Evolutionary conservation across 768 basidiomycete species (phyloP).

Genomic region (Coprinopsis strossmayeri): DNA sequence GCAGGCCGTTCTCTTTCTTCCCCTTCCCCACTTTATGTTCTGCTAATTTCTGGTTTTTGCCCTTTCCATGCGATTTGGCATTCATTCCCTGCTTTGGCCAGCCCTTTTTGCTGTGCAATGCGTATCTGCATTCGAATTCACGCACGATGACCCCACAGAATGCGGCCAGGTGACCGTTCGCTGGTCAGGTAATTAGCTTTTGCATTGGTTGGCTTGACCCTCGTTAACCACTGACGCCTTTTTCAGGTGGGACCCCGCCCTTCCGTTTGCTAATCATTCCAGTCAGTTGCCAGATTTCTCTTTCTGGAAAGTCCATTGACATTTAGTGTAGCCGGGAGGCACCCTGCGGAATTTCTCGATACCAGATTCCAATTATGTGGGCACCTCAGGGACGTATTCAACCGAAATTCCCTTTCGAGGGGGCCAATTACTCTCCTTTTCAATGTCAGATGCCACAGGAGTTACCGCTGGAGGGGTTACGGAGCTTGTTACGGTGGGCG

Average conservation of each 20-base stretch:
- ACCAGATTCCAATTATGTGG: conserved; percentile 16
- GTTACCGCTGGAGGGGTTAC: conserved; percentile 20
- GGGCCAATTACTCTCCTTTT: conserved; percentile 15
- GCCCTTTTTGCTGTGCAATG: background rate
- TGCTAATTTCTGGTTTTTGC: conserved; percentile 1
- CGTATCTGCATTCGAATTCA: conserved; percentile 17
- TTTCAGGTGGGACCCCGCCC: conserved; percentile 20
- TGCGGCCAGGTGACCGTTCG: conserved; percentile 19
- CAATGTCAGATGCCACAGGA: conserved; percentile 23
- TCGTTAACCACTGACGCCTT: background rate
- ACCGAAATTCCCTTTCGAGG: conserved; percentile 12
- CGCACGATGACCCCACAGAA: conserved; percentile 16
- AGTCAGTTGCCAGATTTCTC: conserved; percentile 10
- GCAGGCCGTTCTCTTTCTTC: conserved; percentile 3
- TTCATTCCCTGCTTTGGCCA: conserved; percentile 5
- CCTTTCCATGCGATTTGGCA: conserved; percentile 4
- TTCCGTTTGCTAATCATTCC: conserved; percentile 21
- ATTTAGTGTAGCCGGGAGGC: conserved; percentile 15
- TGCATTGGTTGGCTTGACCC: background rate
- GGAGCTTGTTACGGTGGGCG: conserved; percentile 16
- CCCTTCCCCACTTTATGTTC: conserved; percentile 10
- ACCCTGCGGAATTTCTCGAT: conserved; percentile 21
- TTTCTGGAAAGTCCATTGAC: background rate
- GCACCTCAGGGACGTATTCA: conserved; percentile 15
- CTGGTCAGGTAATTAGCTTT: conserved; percentile 25